These are phyloP conservation scores for Scenedesmus sp. DNA, from an alignment of 163 green algal genomes.

Conservation along the genomic window DNA sequence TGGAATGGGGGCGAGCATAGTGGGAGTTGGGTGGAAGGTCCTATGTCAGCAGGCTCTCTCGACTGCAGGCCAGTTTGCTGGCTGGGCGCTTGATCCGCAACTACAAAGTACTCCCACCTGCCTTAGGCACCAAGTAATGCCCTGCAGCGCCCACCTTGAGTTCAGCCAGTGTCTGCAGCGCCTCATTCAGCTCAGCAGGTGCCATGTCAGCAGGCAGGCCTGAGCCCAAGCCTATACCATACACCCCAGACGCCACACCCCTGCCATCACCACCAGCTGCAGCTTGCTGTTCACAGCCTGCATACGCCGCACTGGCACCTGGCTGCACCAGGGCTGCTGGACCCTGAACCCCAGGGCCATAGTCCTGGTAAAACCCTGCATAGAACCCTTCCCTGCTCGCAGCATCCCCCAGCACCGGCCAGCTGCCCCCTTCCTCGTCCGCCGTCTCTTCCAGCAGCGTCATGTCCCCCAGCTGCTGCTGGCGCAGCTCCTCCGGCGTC, in stretches of 20 bases:
- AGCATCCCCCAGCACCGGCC: conserved; percentile 5
- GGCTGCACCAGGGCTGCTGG: not conserved
- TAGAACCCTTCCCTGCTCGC: conserved; percentile 32
- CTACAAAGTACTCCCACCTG: no score
- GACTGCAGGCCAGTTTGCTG: no score
- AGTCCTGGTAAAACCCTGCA: conserved; percentile 47
- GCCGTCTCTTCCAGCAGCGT: not conserved
- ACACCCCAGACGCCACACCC: no score
- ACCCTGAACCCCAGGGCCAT: not conserved
- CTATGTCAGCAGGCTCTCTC: no score
- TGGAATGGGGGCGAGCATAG: no score
- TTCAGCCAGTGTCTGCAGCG: conserved; percentile 14
- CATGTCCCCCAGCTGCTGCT: not conserved
- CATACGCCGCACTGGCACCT: conserved; percentile 8
- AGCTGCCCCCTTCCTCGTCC: conserved; percentile 8
- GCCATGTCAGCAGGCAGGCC: conserved; percentile 12
- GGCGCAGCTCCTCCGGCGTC: not conserved
- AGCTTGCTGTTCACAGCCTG: not conserved
- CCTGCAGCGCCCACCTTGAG: not conserved
- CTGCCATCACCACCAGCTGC: conserved; percentile 8
- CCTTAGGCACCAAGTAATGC: no score
- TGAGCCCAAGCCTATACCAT: not conserved
- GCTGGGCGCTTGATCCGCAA: no score
- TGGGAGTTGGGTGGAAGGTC: no score
- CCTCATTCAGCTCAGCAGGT: conserved; percentile 32